Evolutionary conservation across 2,329 filamentous ascomycete genomes (phyloP).

Genomic region (Arthrobotrys iridis): DNA sequence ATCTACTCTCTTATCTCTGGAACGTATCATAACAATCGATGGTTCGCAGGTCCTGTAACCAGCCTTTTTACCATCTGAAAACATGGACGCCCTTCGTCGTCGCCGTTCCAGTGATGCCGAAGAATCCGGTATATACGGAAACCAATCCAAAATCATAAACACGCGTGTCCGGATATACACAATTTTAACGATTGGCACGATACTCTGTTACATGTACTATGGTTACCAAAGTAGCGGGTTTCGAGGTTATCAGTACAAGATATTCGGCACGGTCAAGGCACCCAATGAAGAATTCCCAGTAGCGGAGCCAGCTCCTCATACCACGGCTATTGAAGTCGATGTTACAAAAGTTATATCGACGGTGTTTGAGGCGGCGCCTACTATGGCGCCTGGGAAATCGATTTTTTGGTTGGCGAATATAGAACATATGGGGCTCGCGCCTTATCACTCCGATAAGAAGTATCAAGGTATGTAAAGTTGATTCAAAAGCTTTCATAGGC

Average conservation of each 20-base stretch:
- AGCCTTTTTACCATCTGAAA: background rate
- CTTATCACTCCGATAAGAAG: conserved; percentile 61
- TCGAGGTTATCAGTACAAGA: conserved; percentile 32
- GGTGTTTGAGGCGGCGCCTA: conserved; percentile 31
- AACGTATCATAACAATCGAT: conserved; percentile 1
- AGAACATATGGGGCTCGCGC: conserved; percentile 63
- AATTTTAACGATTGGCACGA: conserved; percentile 47
- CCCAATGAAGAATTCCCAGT: background rate
- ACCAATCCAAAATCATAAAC: conserved; percentile 23
- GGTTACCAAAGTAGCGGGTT: conserved; percentile 42
- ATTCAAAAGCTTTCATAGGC: background rate
- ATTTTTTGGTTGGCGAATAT: conserved; percentile 60
- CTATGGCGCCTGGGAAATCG: conserved; percentile 8
- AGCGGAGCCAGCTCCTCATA: background rate
- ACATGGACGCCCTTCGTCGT: conserved; percentile 18
- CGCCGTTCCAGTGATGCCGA: conserved; percentile 26
- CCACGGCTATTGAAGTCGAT: conserved; percentile 40
- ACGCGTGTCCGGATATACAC: conserved; percentile 50
- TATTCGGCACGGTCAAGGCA: conserved; percentile 4
- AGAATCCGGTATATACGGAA: conserved; percentile 24
- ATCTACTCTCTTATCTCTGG: background rate
- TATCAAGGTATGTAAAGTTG: conserved; percentile 59
- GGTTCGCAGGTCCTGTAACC: background rate
- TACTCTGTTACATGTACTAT: conserved; percentile 50
- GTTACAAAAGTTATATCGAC: conserved; percentile 37